Base-by-base conservation (phyloP, 2,329 filamentous ascomycete genomes). In the Cladosporium sp. region DNA sequence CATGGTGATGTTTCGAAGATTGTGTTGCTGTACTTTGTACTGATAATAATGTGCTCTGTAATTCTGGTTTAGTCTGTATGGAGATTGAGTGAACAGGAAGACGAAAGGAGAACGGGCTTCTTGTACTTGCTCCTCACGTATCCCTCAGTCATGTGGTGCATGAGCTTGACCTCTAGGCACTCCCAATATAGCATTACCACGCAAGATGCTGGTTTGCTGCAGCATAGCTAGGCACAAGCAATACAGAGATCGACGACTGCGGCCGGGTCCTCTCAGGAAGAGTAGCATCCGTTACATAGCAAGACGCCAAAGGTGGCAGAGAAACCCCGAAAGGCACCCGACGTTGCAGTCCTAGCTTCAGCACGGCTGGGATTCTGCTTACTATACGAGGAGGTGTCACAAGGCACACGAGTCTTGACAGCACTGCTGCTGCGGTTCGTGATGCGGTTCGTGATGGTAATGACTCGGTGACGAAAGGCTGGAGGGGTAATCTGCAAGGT, bases 1-100 rank as follows among this genome's bases (percentile, higher is more conserved):
- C 64, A 66, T 67, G 22, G 12, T 47, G n/a, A 14, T 3, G 22
- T 7, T 47, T 62, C 55, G 17, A 12, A n/a, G 39, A 1, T 17
- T 51, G 36, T 36, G 30, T 14, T 20, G 9, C 11, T 36, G n/a
- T 50, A n/a, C 37, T 37, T 3, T 17, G 12, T 22, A 22, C 15
- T 51, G 49, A n/a, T 15, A 34, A 8, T 12, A 28, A n/a, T 34
- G 17, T 3, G 11, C 8, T 9, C 3, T 34, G 11, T 34, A 9
- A 20, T 14, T 6, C 20, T 15, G 6, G 39, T 28, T 20, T 25
- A 37, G n/a, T 34, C 30, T 50, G 9, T 37, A 19, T 50, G 47
- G 9, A 36, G 20, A 19, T 39, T 39, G 20, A 19, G 25, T n/a
- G 47, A 51, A 28, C 36, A 50, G 47, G 47, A 25, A 25, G 49